Base-by-base conservation (phyloP, 768 basidiomycete species). In the Russula lepida region DNA sequence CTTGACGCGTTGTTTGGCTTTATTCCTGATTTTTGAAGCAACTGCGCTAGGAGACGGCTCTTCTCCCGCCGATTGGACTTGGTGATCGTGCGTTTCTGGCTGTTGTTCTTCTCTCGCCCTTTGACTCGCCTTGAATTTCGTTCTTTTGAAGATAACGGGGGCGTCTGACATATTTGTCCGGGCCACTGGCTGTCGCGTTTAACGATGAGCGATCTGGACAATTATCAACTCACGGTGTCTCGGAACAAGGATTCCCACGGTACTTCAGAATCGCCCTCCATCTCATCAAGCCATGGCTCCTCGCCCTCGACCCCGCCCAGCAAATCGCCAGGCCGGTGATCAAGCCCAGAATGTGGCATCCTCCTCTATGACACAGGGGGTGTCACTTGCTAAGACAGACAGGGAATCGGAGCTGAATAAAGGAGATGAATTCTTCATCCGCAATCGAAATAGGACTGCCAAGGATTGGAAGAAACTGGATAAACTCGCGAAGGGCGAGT, bases 391-490 rank as follows among this genome's bases (percentile, higher is more conserved):
- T 12, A 58, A 64, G 54, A 54, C 56, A 35, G 62, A 57, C 43
- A 64, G 58, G 19, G 65, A 43, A 49, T 47, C 71, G 21, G 71
- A 73, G 51, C 71, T 75, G 23, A 70, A 79, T 12, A 85, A 89
- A 59, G 82, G 81, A 53, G 88, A 91, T 70, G 82, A 80, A 17
- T 75, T 82, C 71, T 91, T 90, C 66, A 80, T 89, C 67, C 80
- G 80, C 53, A 92, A 89, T 69, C 76, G 73, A 47, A 79, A 79
- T 60, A 76, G 86, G 54, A 81, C 81, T 5, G 69, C 75, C 4
- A 73, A 78, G 54, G 74, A 78, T 3, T 89, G 88, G 85, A 81
- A 76, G 68, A 78, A 77, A 59, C 70, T 91, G 44, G 79, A 84
- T 27, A 74, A 81, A 68, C 71, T 79, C 15, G 78, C 77, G 48